Evolutionary conservation across 2,329 filamentous ascomycete species (phyloP).

Genomic region (Colletotrichum filicis): DNA sequence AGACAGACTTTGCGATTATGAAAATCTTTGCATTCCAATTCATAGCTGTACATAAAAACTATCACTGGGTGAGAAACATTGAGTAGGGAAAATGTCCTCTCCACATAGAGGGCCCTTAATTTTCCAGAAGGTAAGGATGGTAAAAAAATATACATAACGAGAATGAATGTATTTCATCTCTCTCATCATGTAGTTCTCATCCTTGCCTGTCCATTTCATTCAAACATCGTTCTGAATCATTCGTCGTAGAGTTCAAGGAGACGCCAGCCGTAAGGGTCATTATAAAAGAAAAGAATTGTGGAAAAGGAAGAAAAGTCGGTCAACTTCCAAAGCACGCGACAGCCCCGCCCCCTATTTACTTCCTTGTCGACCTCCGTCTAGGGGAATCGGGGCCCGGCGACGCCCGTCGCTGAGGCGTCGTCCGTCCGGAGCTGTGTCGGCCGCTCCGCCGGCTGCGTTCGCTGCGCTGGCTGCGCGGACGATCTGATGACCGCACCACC

Average conservation of each 20-base stretch:
- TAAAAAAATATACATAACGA: neutral
- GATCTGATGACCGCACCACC: conserved; percentile 9
- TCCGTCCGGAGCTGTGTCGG: conserved; percentile 20
- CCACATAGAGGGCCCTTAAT: neutral
- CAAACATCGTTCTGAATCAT: conserved; percentile 6
- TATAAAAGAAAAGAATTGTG: neutral
- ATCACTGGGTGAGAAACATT: neutral
- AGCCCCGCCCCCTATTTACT: neutral
- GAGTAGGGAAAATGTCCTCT: neutral
- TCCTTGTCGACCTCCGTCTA: conserved; percentile 21
- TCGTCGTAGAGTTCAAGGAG: neutral
- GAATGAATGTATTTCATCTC: neutral
- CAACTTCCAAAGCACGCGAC: neutral
- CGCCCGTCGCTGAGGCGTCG: conserved; percentile 16
- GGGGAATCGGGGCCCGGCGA: conserved; percentile 15
- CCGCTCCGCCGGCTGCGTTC: conserved; percentile 35
- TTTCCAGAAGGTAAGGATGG: neutral
- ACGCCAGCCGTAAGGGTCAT: neutral
- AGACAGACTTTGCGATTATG: neutral
- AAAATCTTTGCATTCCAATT: conserved; percentile 10
- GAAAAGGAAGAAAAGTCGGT: too few relatives aligned
- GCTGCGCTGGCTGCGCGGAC: conserved; percentile 32
- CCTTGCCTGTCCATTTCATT: neutral
- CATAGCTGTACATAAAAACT: conserved; percentile 20
- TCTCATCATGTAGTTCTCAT: neutral